Base-by-base conservation (phyloP, 2,329 filamentous ascomycete genomes). In the Hortaea werneckii region DNA sequence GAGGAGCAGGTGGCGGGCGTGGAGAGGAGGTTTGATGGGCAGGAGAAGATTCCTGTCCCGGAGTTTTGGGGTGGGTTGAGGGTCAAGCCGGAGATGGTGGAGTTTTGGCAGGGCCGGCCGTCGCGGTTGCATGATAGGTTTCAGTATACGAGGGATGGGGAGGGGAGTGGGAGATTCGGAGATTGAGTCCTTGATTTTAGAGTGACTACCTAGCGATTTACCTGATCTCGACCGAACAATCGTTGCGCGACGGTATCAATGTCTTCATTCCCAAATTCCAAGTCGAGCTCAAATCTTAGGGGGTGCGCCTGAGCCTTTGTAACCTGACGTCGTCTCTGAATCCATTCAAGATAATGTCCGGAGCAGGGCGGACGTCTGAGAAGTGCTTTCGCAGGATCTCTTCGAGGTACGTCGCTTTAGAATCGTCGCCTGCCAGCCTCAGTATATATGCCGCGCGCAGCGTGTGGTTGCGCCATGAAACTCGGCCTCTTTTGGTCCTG, bases 51-150 rank as follows among this genome's bases (percentile, higher is more conserved):
- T 54, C 89, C 89, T 1, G 81, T 95, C 42, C 92, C 92, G 4
- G 82, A 85, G 7, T 95, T 95, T 64, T 98, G 92, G 92, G 92
- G 92, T 29, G 92, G 92, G 0, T 63, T 95, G 64, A 80, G 90
- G 56, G 77, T 98, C 49, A 75, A 89, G 52, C 90, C 92, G 0
- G 84, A 88, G 60, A 78, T 80, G 57, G 76, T 98, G 41, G 92
- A 98, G 75, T 98, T 98, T 65, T 98, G 92, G 79, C 89, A 95
- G 73, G 92, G 92, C 2, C 78, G 92, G 58, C 78, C 87, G 62
- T 95, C 83, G 68, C 76, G 92, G 49, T 69, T 98, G 65, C 92
- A 98, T 68, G 92, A 98, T 73, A 83, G 92, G 26, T 96, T 98
- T 64, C 77, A 82, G 50, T 96, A 95, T 68, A 79, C 80, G 46